phyloP scores from a whole-genome alignment of 352 stramenopile species.

The Thalassiosira pacifica region DNA sequence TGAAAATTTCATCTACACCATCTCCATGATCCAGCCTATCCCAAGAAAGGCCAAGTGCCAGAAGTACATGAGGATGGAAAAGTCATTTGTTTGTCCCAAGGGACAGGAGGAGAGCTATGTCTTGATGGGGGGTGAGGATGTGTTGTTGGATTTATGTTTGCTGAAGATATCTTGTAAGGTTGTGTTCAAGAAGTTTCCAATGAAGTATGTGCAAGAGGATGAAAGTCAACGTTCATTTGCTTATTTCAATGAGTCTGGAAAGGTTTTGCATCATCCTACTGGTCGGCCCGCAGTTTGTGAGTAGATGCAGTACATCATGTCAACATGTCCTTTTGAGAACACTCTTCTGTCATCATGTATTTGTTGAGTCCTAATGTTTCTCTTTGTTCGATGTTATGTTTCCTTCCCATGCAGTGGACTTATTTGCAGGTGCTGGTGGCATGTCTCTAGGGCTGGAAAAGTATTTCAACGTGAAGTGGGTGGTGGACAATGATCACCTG shows the following conservation, averaged over 20 bases:
- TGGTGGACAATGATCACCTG: conserved; percentile 62
- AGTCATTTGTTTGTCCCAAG: conserved; percentile 46
- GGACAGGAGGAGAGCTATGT: conserved; percentile 42
- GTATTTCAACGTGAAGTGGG: conserved; percentile 58
- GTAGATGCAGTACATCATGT: conserved; percentile 8
- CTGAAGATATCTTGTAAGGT: conserved; percentile 34
- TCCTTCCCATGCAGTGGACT: conserved; percentile 48
- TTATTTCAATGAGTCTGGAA: conserved; percentile 46
- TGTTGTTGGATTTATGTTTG: conserved; percentile 35
- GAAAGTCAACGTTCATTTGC: conserved; percentile 42
- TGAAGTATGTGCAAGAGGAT: conserved; percentile 45
- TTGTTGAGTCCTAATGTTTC: not conserved
- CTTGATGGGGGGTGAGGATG: conserved; percentile 24
- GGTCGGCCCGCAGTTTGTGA: conserved; percentile 45
- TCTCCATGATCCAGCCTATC: conserved; percentile 44
- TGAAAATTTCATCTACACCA: conserved; percentile 40
- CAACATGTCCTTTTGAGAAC: too few species aligned
- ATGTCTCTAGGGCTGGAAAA: conserved; percentile 62
- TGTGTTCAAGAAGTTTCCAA: conserved; percentile 21
- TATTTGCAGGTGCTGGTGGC: conserved; percentile 66
- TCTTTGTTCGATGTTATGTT: not conserved
- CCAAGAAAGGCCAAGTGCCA: conserved; percentile 33
- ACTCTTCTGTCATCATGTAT: too few species aligned
- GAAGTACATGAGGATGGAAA: conserved; percentile 42
- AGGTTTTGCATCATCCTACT: conserved; percentile 40